These are phyloP conservation scores for Amanita subjunquillea DNA, from an alignment of 768 basidiomycete species.

Conservation along the genomic window DNA sequence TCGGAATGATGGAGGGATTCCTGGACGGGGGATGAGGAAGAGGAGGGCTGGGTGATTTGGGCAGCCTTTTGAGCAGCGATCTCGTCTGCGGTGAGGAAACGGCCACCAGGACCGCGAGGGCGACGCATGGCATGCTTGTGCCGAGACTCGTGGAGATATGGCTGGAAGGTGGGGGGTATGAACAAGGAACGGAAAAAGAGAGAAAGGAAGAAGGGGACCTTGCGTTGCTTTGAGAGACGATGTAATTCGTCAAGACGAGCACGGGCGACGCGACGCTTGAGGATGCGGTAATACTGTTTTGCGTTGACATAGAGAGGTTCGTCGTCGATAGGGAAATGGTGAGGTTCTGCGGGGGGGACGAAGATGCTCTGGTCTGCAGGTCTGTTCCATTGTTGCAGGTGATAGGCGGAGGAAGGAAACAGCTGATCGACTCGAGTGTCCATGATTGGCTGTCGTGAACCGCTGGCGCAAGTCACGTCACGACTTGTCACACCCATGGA, in stretches of 20 bases:
- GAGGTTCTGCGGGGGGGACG: slow-evolving; percentile 6
- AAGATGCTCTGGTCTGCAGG: slow-evolving; percentile 12
- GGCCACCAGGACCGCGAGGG: slow-evolving; percentile 92
- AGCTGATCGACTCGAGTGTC: slow-evolving; percentile 44
- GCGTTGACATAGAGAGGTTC: slow-evolving; percentile 99
- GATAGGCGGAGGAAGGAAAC: slow-evolving; percentile 44
- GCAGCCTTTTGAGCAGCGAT: slow-evolving; percentile 71
- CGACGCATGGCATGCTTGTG: slow-evolving; percentile 98
- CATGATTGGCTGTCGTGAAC: slow-evolving; percentile 31
- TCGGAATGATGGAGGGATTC: slow-evolving; percentile 6
- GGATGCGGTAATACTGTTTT: slow-evolving; percentile 97
- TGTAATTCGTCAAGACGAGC: slow-evolving; percentile 92
- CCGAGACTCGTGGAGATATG: slow-evolving; percentile 95
- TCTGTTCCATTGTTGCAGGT: slow-evolving; percentile 16
- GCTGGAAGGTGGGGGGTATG: slow-evolving; percentile 34
- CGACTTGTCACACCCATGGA: slow-evolving; percentile 11
- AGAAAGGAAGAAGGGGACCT: slow-evolving; percentile 39
- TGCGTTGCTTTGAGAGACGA: slow-evolving; percentile 83
- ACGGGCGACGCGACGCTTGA: slow-evolving; percentile 87
- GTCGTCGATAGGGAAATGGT: slow-evolving; percentile 55
- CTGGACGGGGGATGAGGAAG: slow-evolving; percentile 17
- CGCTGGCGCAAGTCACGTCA: slow-evolving; percentile 7
- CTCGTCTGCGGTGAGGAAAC: slow-evolving; percentile 95
- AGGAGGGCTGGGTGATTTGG: slow-evolving; percentile 22
- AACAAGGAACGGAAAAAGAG: neutral